A percentile compares a stretch with the other conserved stretches of the same genome.
Evolutionary conservation across 1,284 basidiomycete genomes (phyloP).

Genomic region (Golubevia sp.): DNA sequence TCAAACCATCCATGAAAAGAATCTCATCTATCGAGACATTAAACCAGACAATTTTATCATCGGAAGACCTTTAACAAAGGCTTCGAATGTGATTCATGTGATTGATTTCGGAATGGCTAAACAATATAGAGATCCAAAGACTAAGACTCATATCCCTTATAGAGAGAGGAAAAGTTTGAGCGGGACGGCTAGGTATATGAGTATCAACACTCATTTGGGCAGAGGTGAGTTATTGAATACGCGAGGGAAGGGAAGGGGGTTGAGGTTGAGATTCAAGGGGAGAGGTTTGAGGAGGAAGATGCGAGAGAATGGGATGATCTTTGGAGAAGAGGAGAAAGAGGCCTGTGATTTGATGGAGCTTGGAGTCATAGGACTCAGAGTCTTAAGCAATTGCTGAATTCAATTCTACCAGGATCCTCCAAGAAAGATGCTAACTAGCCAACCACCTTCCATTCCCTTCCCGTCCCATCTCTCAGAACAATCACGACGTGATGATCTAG

Average conservation of each 20-base stretch:
- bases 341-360: too few species aligned
- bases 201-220: slow-evolving; percentile 93
- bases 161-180: slow-evolving; percentile 90
- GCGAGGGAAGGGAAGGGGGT: too few species aligned
- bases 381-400: too few species aligned
- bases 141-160: slow-evolving; percentile 95
- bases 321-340: too few species aligned
- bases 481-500: slow-evolving; percentile 89
- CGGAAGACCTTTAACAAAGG: slow-evolving; percentile 85
- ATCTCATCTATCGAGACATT: slow-evolving; percentile 95
- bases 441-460: neutral
- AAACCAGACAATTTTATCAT: slow-evolving; percentile 97
- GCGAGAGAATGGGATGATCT: too few species aligned
- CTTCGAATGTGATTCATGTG: slow-evolving; percentile 79
- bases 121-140: slow-evolving; percentile 95
- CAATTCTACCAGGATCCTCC: too few species aligned
- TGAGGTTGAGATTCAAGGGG: too few species aligned
- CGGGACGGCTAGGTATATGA: slow-evolving; percentile 91
- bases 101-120: slow-evolving; percentile 98
- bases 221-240: slow-evolving; percentile 68
- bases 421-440: neutral
- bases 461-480: slow-evolving; percentile 71
- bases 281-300: too few species aligned
- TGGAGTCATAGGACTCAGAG: too few species aligned
- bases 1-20: slow-evolving; percentile 95